A percentile compares a stretch with the other conserved stretches of the same genome.
Evolutionary conservation across 768 basidiomycete genomes (phyloP).

Genomic region (Pholiota conissans): DNA sequence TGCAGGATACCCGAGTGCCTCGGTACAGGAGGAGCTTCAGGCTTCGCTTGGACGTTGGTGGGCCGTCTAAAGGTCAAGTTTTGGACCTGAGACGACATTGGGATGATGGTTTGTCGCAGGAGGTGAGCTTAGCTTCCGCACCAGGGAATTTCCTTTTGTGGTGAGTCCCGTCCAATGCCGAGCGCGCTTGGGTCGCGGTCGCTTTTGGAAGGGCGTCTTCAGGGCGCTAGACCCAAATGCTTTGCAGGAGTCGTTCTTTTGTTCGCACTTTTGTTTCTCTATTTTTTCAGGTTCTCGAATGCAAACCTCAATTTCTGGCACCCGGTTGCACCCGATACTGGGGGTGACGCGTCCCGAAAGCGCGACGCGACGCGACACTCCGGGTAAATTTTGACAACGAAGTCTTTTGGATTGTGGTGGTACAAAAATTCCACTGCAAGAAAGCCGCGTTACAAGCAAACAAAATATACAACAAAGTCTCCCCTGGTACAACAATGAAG

Average conservation of each 20-base stretch:
- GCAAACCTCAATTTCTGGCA: not conserved
- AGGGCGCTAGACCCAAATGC: too few relatives aligned
- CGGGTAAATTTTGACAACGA: not conserved
- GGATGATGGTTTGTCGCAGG: not conserved
- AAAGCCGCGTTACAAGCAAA: too few relatives aligned
- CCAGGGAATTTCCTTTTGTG: not conserved
- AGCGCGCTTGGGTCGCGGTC: too few relatives aligned
- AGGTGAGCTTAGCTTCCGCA: slow-evolving; percentile 1
- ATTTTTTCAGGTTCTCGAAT: too few relatives aligned
- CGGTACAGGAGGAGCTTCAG: slow-evolving; percentile 25
- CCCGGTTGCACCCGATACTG: not conserved
- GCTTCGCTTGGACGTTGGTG: slow-evolving; percentile 23
- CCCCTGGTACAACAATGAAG: too few relatives aligned
- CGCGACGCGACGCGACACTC: not conserved
- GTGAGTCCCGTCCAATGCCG: too few relatives aligned
- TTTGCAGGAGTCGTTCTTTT: too few relatives aligned
- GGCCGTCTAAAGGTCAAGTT: slow-evolving; percentile 53
- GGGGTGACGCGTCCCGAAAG: not conserved
- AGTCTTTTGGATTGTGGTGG: too few relatives aligned
- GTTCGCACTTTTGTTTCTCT: too few relatives aligned
- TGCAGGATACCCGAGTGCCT: slow-evolving; percentile 74
- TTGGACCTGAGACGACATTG: slow-evolving; percentile 38
- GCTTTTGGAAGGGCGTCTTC: too few relatives aligned
- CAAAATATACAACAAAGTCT: too few relatives aligned
- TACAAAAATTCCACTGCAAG: too few relatives aligned